These are phyloP conservation scores for Saturnispora gosingensis DNA, from an alignment of 805 yeast genomes.

Conservation along the genomic window DNA sequence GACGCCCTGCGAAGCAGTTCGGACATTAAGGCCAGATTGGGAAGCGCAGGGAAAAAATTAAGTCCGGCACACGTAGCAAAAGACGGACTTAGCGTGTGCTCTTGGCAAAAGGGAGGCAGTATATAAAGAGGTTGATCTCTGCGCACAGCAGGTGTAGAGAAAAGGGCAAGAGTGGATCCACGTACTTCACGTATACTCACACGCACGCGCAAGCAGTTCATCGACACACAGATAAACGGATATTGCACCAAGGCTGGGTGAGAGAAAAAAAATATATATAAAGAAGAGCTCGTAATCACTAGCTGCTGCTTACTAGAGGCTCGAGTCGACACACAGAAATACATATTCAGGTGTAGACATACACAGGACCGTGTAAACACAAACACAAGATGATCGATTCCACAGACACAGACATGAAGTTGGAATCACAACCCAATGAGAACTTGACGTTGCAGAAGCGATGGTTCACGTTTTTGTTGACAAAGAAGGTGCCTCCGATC, in stretches of 20 bases:
- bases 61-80: not conserved
- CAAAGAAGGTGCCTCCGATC: conserved; percentile 41
- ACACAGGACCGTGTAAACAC: not conserved
- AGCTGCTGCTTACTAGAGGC: not conserved
- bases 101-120: not conserved
- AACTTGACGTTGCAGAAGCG: conserved; percentile 32
- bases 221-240: not conserved
- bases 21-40: not conserved
- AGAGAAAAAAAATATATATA: not conserved
- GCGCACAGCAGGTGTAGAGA: no score
- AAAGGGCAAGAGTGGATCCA: not conserved
- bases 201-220: not conserved
- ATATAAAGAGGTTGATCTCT: not conserved
- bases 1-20: not conserved
- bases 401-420: not conserved
- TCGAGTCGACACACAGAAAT: not conserved
- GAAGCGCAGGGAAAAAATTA: not conserved
- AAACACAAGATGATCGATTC: not conserved
- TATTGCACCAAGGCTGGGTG: not conserved
- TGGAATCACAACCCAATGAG: conserved; percentile 7
- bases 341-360: not conserved
- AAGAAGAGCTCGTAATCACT: not conserved
- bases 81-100: not conserved
- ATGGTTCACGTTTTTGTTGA: conserved; percentile 40
- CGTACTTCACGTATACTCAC: not conserved